Conservation (phyloP, 139 green algal species). For the Pleodorina starrii region DNA sequence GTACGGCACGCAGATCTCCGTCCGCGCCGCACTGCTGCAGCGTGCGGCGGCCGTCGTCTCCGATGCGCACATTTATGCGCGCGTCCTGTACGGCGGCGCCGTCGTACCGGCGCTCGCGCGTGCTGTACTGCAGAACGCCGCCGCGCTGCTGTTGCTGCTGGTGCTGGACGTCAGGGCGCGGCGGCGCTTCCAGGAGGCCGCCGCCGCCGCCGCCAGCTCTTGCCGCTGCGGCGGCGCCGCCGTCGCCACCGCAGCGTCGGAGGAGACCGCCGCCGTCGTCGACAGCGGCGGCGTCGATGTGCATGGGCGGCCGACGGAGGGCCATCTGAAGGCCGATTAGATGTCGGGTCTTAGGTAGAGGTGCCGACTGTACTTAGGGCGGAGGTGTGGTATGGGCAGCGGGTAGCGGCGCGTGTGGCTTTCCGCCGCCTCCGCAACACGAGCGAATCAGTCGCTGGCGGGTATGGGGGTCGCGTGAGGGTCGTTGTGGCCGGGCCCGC, state of each 20-base stretch:
- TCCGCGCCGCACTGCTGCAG: not conserved
- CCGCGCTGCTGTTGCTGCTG: not conserved
- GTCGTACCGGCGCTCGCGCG: not conserved
- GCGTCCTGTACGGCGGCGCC: not conserved
- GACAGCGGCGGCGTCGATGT: not conserved
- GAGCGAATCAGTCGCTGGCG: too few relatives aligned
- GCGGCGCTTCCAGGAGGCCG: not conserved
- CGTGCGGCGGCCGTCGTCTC: not conserved
- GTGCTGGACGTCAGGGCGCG: not conserved
- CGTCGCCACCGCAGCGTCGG: not conserved
- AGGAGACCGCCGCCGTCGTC: not conserved
- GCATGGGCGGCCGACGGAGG: not conserved
- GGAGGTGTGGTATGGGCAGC: too few relatives aligned
- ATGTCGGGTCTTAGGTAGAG: too few relatives aligned
- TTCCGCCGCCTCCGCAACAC: too few relatives aligned
- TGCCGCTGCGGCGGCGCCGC: not conserved
- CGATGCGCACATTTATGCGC: constrained; percentile 25
- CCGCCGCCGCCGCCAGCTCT: not conserved
- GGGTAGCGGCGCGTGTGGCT: too few relatives aligned
- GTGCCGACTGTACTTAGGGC: too few relatives aligned
- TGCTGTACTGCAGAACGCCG: not conserved
- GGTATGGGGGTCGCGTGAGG: too few relatives aligned
- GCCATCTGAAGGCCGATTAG: not conserved
- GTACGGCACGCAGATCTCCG: not conserved
- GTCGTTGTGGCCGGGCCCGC: not conserved